phyloP scores from a whole-genome alignment of 768 basidiomycete genomes.

The Terana coerulea region DNA sequence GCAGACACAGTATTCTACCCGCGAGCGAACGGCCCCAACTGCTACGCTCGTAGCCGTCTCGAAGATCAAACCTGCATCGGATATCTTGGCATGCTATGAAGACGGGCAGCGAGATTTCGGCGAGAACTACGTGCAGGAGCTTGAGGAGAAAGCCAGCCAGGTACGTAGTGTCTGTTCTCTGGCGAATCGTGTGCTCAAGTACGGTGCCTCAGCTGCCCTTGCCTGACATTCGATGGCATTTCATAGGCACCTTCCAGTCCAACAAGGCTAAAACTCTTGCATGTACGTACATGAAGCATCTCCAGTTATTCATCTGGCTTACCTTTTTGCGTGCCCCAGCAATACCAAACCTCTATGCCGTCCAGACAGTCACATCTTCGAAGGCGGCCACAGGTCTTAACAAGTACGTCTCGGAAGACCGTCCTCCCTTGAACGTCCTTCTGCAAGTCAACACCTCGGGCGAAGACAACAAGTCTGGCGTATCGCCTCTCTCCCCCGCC shows the following conservation, averaged over 20 bases:
- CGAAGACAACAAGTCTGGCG: conserved; percentile 88
- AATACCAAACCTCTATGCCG: conserved; percentile 80
- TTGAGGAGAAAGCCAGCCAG: conserved; percentile 73
- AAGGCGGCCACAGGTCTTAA: conserved; percentile 82
- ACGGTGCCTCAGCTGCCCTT: conserved; percentile 58
- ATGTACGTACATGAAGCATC: conserved; percentile 38
- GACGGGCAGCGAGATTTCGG: conserved; percentile 89
- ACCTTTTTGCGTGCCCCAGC: conserved; percentile 37
- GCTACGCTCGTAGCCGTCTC: conserved; percentile 82
- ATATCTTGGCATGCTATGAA: conserved; percentile 80
- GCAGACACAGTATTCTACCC: background rate
- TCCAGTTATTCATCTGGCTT: background rate
- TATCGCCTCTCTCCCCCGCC: conserved; percentile 51
- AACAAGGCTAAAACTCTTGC: conserved; percentile 93
- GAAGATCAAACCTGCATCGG: conserved; percentile 86
- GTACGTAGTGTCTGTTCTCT: conserved; percentile 14
- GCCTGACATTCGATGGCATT: conserved; percentile 89
- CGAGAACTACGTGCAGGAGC: conserved; percentile 95
- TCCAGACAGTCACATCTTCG: conserved; percentile 82
- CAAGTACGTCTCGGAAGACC: conserved; percentile 59
- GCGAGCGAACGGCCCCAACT: background rate
- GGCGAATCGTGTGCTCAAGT: background rate
- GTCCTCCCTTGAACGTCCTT: conserved; percentile 72
- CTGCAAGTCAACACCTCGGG: conserved; percentile 95
- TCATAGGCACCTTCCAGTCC: conserved; percentile 89